Evolutionary conservation across 192 early-diverging fungal genomes (phyloP), one percentile per base, ranked within the genome.

Genomic region (Nowakowskiella sp.): DNA sequence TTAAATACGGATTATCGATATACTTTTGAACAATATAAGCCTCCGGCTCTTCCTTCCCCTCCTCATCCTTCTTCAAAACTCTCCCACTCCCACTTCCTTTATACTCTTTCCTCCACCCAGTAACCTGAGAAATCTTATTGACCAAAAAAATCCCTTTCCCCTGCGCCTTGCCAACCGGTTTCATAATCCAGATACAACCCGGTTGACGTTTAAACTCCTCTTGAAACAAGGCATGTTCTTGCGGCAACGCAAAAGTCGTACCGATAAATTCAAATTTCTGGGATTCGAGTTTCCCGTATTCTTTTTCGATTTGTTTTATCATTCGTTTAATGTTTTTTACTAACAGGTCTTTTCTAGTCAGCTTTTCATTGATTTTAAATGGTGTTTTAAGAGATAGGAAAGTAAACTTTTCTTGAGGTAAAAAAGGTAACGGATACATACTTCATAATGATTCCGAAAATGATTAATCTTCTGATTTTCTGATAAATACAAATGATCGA

Each of bases 101-200:
- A 49, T 8, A 59, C 42, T 27, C 60, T 52, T 70, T 80, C 28
- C 64, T 68, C 79, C 79, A 82, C 24, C 71, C 57, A 42, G 44
- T 64, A 43, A 82, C 73, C 67, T 80, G 76, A n/a, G 55, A 61
- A 36, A 82, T 71, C 58, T 71, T 72, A 60, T 82, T 81, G 69
- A 82, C 78, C 19, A 82, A 52, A 44, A 82, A 82, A 34, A 82
- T 82, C n/a, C 80, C 80, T 51, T 81, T 81, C 7, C 80, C 80
- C 49, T 82, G 80, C 23, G 80, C 77, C 63, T 78, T 82, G 22
- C 80, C 80, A 4, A 82, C 80, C 1, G 80, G 80, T 49, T 82
- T 82, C 80, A 82, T 82, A 49, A 82, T 82, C 80, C 80, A 82
- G 6, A 78, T 65, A 23, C 61, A 52, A n/a, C 80, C 78, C 6